Base-by-base conservation (phyloP, 345 rosid species). In the Citrus reticulata region DNA sequence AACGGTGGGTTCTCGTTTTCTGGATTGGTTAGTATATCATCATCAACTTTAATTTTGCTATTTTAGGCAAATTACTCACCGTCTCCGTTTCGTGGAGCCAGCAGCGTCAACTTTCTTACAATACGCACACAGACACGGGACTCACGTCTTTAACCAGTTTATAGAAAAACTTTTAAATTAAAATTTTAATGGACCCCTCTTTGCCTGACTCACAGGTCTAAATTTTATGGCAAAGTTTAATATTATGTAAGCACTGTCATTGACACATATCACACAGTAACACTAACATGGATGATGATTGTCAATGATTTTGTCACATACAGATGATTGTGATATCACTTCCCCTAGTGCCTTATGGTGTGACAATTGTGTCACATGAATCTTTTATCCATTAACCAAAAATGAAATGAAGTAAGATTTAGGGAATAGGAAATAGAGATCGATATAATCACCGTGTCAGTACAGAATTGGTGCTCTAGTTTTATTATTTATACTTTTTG, bases 21-120 rank as follows among this genome's bases (percentile, higher is more conserved):
- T 32, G 54, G 10, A 20, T 13, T 55, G 29, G 7, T 14, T 17
- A 1, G 16, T 24, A 29, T 10, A 7, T 24, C 57, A 24, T 24
- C 39, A 9, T 1, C 55, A 9, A 20, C 42, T 14, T 72, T 8
- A 24, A 58, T 39, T 24, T 65, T 76, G 68, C 80, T 72, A 77
- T 64, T 81, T 71, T 57, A 6, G 69, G 74, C n/a, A 76, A 74
- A 71, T 29, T 14, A 34, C 27, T 39, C 55, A 60, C 37, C 24
- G 7, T 27, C 73, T 42, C 58, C 58, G 37, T 46, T 14, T 13
- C 35, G 2, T 14, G 4, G 4, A 25, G 57, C 58, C 73, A 69
- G 35, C 7, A 16, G 59, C 32, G 22, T 49, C 55, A 25, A 7
- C 19, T 24, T 14, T 40, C 73, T 69, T 69, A 24, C 19, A 3